Conservation (phyloP, 257 asterid species). For the Oldenlandia corymbosa region DNA sequence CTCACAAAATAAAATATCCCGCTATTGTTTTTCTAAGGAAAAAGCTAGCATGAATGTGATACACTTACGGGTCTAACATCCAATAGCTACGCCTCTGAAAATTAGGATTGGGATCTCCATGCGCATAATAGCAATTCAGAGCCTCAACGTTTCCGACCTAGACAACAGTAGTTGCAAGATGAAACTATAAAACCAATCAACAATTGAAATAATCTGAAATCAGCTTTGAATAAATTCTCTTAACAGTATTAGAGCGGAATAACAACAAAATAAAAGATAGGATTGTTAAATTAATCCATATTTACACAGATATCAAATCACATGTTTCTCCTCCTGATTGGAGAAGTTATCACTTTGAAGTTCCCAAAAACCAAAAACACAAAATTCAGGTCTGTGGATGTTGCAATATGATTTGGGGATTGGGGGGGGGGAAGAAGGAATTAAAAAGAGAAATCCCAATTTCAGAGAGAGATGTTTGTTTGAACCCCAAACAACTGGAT, state of each 20-base stretch:
- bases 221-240: background rate
- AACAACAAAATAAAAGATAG: background rate
- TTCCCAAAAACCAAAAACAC: background rate
- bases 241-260: background rate
- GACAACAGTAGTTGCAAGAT: conserved; percentile 24
- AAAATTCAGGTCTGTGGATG: background rate
- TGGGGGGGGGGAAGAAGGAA: background rate
- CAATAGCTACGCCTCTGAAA: conserved; percentile 97
- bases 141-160: conserved; percentile 95
- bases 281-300: background rate
- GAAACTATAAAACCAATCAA: conserved; percentile 10
- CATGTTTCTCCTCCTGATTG: background rate
- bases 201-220: conserved; percentile 3
- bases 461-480: background rate
- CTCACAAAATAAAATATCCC: conserved; percentile 6
- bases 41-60: background rate
- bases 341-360: background rate
- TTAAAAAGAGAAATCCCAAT: background rate
- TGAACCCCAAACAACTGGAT: background rate
- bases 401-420: background rate
- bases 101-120: conserved; percentile 70
- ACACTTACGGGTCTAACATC: conserved; percentile 90
- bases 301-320: background rate
- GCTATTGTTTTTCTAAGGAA: too few relatives aligned
- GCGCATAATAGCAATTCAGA: conserved; percentile 91